Percentiles rank a stretch among this genome's conserved stretches.
These are phyloP conservation scores for Polytrichum commune DNA, from an alignment of 225 moss, liverwort and hornwort genomes.

Conservation along the genomic window DNA sequence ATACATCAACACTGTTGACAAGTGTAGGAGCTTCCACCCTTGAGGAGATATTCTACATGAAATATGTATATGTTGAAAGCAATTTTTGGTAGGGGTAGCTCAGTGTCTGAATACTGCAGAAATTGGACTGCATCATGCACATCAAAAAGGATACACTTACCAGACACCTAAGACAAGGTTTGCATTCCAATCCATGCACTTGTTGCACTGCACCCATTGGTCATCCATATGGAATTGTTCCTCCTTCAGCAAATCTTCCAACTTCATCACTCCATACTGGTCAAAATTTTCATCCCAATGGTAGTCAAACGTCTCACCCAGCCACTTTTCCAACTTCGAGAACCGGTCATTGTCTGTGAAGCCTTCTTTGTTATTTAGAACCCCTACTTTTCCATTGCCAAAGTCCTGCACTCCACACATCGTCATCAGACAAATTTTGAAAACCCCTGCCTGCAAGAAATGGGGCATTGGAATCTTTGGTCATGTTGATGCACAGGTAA, in stretches of 20 bases:
- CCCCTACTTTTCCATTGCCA: constrained; percentile 57
- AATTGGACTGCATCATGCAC: no score
- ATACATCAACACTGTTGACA: not conserved
- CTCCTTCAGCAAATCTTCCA: constrained; percentile 4
- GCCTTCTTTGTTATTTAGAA: constrained; percentile 81
- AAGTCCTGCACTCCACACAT: constrained; percentile 43
- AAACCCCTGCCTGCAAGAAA: not conserved
- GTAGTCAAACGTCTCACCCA: constrained; percentile 46
- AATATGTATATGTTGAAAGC: no score
- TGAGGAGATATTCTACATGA: no score
- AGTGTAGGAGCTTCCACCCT: no score
- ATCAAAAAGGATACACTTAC: constrained; percentile 16
- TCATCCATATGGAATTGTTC: constrained; percentile 25
- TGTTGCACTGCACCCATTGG: constrained; percentile 89
- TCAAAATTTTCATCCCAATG: constrained; percentile 76
- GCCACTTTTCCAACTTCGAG: constrained; percentile 67
- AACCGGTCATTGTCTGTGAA: constrained; percentile 78
- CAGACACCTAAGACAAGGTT: constrained; percentile 50
- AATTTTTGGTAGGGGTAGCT: no score
- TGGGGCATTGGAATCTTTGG: not conserved
- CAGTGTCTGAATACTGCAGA: no score
- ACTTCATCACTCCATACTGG: constrained; percentile 32
- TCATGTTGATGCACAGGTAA: not conserved
- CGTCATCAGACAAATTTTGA: not conserved
- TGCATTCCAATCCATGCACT: constrained; percentile 56